Percentiles rank a stretch among this genome's conserved stretches.
Conservation (phyloP, 805 yeast species). For the Hanseniaspora guilliermondii region DNA sequence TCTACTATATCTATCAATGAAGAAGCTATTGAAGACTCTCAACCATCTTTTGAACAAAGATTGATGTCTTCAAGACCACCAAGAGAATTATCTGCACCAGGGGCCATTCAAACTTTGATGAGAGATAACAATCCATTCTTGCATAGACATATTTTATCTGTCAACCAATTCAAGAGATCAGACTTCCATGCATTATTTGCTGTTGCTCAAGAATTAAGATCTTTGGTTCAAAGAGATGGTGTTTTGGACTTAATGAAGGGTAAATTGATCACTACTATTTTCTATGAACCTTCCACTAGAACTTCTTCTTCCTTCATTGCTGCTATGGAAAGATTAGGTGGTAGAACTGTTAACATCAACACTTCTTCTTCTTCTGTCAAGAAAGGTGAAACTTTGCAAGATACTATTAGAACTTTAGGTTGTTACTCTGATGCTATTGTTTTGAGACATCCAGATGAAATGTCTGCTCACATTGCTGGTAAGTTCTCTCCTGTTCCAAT, state of each 20-base stretch:
- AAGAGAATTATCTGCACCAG: slow-evolving; percentile 59
- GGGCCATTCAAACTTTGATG: slow-evolving; percentile 65
- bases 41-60: slow-evolving; percentile 31
- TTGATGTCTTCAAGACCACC: slow-evolving; percentile 65
- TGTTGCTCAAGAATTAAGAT: slow-evolving; percentile 95
- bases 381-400: slow-evolving; percentile 97
- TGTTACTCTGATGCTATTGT: slow-evolving; percentile 95
- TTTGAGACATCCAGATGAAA: slow-evolving; percentile 88
- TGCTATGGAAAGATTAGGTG: slow-evolving; percentile 99
- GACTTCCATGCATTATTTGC: slow-evolving; percentile 88
- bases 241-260: slow-evolving; percentile 84
- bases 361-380: slow-evolving; percentile 85
- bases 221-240: slow-evolving; percentile 93
- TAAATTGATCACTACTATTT: slow-evolving; percentile 82
- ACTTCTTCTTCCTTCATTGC: slow-evolving; percentile 95
- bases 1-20: slow-evolving; percentile 27
- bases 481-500: slow-evolving; percentile 95
- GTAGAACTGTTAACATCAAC: slow-evolving; percentile 81
- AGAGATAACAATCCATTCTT: slow-evolving; percentile 81
- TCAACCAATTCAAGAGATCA: slow-evolving; percentile 72
- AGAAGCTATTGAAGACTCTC: slow-evolving; percentile 30
- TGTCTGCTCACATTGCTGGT: slow-evolving; percentile 86
- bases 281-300: slow-evolving; percentile 97
- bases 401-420: slow-evolving; percentile 86
- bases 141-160: slow-evolving; percentile 77